Evolutionary conservation across 352 stramenopile genomes (phyloP).

Genomic region (Phytophthora tentaculata): DNA sequence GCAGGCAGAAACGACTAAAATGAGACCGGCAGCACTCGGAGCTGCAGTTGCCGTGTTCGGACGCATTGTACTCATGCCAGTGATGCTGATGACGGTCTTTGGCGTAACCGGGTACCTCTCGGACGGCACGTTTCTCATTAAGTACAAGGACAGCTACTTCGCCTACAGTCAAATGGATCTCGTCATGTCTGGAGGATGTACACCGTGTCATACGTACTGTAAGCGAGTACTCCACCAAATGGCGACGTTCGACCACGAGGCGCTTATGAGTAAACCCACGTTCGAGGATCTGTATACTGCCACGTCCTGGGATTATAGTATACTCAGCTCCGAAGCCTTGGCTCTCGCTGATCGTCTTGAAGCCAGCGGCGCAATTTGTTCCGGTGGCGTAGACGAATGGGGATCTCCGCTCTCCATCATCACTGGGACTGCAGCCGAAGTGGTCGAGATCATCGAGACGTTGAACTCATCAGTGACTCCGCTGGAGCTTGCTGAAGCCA

Average conservation of each 20-base stretch:
- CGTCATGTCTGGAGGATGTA: conserved; percentile 35
- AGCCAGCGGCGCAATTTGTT: conserved; percentile 25
- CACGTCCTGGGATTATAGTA: conserved; percentile 23
- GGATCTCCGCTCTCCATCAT: conserved; percentile 31
- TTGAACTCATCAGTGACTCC: conserved; percentile 17
- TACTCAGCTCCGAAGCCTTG: conserved; percentile 10
- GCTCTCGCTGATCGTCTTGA: conserved; percentile 21
- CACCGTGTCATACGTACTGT: conserved; percentile 22
- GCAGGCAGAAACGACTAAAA: conserved; percentile 24
- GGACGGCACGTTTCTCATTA: conserved; percentile 28
- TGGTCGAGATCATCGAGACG: conserved; percentile 27
- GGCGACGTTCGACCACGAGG: conserved; percentile 24
- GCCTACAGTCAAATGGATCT: conserved; percentile 34
- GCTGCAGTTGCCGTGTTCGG: conserved; percentile 26
- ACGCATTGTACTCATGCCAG: conserved; percentile 23
- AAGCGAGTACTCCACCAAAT: conserved; percentile 31
- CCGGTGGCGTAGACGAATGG: conserved; percentile 33
- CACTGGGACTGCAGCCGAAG: conserved; percentile 20
- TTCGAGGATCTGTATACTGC: conserved; percentile 32
- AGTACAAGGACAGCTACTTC: conserved; percentile 36
- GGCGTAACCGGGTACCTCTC: conserved; percentile 31
- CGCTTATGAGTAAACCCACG: conserved; percentile 34
- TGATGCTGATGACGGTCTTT: conserved; percentile 28
- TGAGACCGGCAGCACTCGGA: conserved; percentile 33
- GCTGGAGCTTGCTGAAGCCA: conserved; percentile 18